Conservation (phyloP, 2,329 filamentous ascomycete genomes). For the Didymella exigua region DNA sequence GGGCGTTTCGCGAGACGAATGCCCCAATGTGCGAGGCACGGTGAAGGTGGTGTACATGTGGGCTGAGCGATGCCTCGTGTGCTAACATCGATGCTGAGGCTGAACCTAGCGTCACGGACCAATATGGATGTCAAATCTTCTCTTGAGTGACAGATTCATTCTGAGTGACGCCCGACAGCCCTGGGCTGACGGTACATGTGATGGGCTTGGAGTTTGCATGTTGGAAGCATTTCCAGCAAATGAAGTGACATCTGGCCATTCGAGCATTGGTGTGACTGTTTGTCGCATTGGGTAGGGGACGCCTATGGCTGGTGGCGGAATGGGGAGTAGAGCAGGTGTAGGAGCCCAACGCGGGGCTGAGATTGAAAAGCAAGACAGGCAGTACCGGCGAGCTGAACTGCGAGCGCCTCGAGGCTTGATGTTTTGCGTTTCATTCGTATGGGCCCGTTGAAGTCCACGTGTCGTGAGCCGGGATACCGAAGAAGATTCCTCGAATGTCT, state of each 20-base stretch:
- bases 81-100: background rate
- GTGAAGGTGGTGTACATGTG: background rate
- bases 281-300: background rate
- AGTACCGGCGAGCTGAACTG: background rate
- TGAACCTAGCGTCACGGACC: background rate
- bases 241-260: background rate
- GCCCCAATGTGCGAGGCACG: background rate
- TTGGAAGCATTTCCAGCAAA: background rate
- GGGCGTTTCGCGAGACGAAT: background rate
- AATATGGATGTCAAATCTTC: background rate
- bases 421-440: background rate
- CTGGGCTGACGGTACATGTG: background rate
- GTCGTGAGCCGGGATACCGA: background rate
- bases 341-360: background rate
- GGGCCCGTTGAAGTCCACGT: constrained; percentile 4
- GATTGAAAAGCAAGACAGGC: constrained; percentile 1
- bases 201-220: background rate
- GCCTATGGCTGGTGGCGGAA: background rate
- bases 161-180: background rate
- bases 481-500: background rate
- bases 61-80: background rate
- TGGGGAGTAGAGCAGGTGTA: too few relatives aligned
- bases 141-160: background rate
- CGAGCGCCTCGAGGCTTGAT: background rate
- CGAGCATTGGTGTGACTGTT: background rate